Conservation (phyloP, 768 basidiomycete species). For the Hygrocybe coccinea region DNA sequence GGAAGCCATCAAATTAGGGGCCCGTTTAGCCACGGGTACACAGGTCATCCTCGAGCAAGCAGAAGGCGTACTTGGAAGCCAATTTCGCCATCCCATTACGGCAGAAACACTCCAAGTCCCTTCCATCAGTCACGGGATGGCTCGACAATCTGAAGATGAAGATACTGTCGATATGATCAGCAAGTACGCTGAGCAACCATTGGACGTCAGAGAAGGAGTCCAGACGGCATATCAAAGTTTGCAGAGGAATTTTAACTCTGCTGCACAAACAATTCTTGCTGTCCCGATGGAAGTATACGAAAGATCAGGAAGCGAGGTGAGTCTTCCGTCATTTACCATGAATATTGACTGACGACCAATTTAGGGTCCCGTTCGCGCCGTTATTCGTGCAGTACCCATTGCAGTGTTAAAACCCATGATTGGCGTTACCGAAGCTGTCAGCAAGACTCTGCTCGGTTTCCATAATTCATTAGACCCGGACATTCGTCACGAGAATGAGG, state of each 20-base stretch:
- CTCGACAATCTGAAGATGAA: constrained; percentile 37
- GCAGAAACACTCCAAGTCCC: constrained; percentile 59
- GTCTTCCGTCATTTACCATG: constrained; percentile 15
- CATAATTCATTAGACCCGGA: constrained; percentile 91
- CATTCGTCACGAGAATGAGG: constrained; percentile 75
- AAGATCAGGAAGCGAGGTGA: constrained; percentile 82
- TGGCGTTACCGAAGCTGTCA: constrained; percentile 92
- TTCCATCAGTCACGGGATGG: constrained; percentile 32
- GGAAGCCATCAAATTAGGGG: constrained; percentile 93
- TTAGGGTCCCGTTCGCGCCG: constrained; percentile 88
- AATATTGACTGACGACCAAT: constrained; percentile 7
- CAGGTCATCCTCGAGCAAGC: constrained; percentile 97
- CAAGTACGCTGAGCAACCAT: constrained; percentile 89
- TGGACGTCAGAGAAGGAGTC: constrained; percentile 78
- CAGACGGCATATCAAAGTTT: constrained; percentile 89
- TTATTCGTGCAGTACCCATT: constrained; percentile 95
- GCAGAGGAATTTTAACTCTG: constrained; percentile 80
- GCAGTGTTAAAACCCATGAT: constrained; percentile 98
- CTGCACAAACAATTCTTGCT: constrained; percentile 96
- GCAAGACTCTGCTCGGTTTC: constrained; percentile 90
- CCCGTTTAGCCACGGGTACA: constrained; percentile 90
- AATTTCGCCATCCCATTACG: constrained; percentile 60
- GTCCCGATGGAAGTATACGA: constrained; percentile 99
- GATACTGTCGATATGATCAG: constrained; percentile 60
- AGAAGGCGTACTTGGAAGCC: constrained; percentile 82